Evolutionary conservation across 192 early-diverging fungal genomes (phyloP), one percentile per base, ranked within the genome.

Genomic region (Rhizophlyctis rosea): DNA sequence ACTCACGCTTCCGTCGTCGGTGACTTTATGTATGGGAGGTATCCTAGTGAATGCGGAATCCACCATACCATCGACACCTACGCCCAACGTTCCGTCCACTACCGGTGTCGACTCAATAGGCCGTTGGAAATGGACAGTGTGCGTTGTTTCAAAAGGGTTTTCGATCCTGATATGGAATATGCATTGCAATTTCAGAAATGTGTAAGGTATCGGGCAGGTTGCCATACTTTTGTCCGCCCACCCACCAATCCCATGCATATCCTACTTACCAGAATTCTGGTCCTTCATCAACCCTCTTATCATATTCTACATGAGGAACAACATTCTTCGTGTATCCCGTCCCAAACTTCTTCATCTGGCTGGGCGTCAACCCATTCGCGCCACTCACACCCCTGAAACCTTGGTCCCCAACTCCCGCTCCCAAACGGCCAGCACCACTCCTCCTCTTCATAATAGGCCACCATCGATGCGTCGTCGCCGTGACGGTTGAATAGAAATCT

Each of bases 301-400:
- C 68, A 47, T 79, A 79, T 21, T 76, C 61, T 23, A 79, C 77
- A 60, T 50, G 73, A 27, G 71, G 60, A 18, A 57, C 33, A 31
- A 76, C 62, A 54, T 79, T 79, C 44, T 73, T 73, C 51, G 73
- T 51, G 65, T 75, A 79, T 59, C 77, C 77, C 7, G 73, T 71
- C 36, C 77, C 4, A 34, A 67, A 62, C 55, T 75, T 78, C 49
- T 31, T 25, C 66, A 68, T 39, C 47, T 31, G 32, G 31, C 52
- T 62, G 3, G 59, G 67, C 51, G 60, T 63, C 34, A 25, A 33
- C 5, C 34, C 48, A 18, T 52, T 28, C 57, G 32, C 27, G 47
- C 27, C 57, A 25, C 61, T 62, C 21, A 16, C n/a, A 18, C 58
- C 23, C 31, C 62, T 50, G 36, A 61, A 13, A 3, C 27, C 24